Evolutionary conservation across 2,329 filamentous ascomycete species (phyloP).

Genomic region (Colletotrichum sp.): DNA sequence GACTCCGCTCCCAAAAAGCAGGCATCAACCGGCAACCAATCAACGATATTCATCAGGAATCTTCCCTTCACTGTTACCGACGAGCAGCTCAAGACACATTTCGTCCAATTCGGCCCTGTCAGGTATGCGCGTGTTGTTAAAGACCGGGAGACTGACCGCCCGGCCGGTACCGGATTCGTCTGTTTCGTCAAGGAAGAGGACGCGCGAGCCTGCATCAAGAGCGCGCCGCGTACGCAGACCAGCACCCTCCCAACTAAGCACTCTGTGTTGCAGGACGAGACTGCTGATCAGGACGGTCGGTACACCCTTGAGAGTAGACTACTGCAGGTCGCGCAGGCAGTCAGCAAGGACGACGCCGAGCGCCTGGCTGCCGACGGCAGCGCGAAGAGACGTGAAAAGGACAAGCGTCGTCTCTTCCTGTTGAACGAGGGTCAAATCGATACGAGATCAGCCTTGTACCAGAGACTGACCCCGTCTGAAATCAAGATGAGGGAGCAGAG

Average conservation of each 20-base stretch:
- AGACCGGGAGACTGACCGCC: slow-evolving; percentile 82
- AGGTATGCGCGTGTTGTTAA: slow-evolving; percentile 92
- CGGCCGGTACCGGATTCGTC: slow-evolving; percentile 92
- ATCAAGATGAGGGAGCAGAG: slow-evolving; percentile 89
- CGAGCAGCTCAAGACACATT: slow-evolving; percentile 82
- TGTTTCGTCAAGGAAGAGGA: slow-evolving; percentile 85
- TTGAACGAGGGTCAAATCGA: slow-evolving; percentile 86
- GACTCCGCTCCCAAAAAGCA: slow-evolving; percentile 36
- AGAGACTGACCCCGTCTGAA: slow-evolving; percentile 78
- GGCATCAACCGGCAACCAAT: slow-evolving; percentile 65
- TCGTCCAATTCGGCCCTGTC: slow-evolving; percentile 84
- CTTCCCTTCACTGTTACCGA: slow-evolving; percentile 89
- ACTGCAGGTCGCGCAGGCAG: slow-evolving; percentile 82
- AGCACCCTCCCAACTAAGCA: slow-evolving; percentile 61
- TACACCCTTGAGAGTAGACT: slow-evolving; percentile 93
- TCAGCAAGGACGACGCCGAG: slow-evolving; percentile 80
- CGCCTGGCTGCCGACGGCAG: slow-evolving; percentile 77
- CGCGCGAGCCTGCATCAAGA: slow-evolving; percentile 76
- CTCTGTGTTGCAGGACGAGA: slow-evolving; percentile 88
- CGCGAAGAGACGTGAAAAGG: slow-evolving; percentile 70
- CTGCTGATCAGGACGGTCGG: slow-evolving; percentile 77
- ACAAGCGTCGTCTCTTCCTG: slow-evolving; percentile 89
- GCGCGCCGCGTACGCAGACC: slow-evolving; percentile 67
- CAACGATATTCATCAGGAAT: slow-evolving; percentile 92
- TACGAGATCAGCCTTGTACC: slow-evolving; percentile 77